Percentiles rank a stretch among this genome's conserved stretches.
These are phyloP conservation scores for Vitis hybrid DNA, from an alignment of 177 flowering plant genomes.

Conservation along the genomic window DNA sequence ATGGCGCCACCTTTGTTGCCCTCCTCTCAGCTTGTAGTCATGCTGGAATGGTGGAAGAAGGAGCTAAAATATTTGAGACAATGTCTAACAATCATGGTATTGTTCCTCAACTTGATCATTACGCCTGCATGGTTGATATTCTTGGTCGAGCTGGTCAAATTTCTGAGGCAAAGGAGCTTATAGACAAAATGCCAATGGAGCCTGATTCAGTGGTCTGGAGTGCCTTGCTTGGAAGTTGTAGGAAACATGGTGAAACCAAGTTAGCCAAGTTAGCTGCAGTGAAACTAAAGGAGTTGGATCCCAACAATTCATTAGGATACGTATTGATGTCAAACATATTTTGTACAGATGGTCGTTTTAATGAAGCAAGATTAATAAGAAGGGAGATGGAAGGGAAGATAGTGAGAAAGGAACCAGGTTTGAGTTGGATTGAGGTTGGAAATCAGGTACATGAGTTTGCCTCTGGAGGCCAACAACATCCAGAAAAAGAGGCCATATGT, in stretches of 20 bases:
- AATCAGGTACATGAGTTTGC: constrained; percentile 71
- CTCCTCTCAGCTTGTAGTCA: constrained; percentile 79
- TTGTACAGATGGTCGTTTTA: constrained; percentile 45
- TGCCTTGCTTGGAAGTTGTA: constrained; percentile 68
- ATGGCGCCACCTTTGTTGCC: constrained; percentile 68
- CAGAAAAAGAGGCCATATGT: constrained; percentile 36
- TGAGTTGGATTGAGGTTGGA: constrained; percentile 79
- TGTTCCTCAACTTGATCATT: constrained; percentile 66
- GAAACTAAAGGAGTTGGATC: constrained; percentile 60
- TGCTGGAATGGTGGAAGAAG: constrained; percentile 65
- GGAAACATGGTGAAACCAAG: constrained; percentile 54
- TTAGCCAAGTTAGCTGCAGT: constrained; percentile 51
- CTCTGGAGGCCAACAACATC: constrained; percentile 61
- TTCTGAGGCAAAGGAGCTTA: constrained; percentile 51
- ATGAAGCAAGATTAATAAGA: constrained; percentile 47
- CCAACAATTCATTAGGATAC: constrained; percentile 59
- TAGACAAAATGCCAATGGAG: constrained; percentile 59
- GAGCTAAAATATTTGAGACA: constrained; percentile 46
- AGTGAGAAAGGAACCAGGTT: constrained; percentile 72
- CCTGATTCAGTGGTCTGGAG: constrained; percentile 80
- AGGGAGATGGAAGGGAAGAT: constrained; percentile 53
- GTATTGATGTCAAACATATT: constrained; percentile 68
- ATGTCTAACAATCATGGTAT: constrained; percentile 48
- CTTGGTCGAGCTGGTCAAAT: constrained; percentile 62
- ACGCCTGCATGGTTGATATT: constrained; percentile 75